phyloP scores from a whole-genome alignment of 257 asterid genomes.

The Primulina tabacum region DNA sequence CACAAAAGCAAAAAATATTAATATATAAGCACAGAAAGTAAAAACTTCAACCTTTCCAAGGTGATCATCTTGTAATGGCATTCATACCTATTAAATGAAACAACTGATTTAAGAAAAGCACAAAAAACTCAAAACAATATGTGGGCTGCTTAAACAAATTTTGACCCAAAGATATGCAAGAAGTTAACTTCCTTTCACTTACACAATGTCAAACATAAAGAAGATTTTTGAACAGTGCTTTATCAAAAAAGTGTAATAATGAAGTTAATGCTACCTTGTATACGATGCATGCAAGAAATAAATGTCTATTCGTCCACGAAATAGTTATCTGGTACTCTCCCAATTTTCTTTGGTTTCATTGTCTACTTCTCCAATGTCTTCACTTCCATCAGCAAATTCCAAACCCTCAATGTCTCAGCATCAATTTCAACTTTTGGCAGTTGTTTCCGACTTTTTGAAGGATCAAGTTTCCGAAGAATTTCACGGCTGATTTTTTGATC shows the following conservation, averaged over 20 bases:
- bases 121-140: not conserved
- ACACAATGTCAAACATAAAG: constrained; percentile 26
- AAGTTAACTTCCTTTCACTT: constrained; percentile 10
- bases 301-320: constrained; percentile 27
- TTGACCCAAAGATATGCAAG: not conserved
- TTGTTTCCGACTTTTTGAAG: constrained; percentile 13
- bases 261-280: constrained; percentile 41
- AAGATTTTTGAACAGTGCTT: not conserved
- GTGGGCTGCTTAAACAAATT: not conserved
- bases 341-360: constrained; percentile 29
- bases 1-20: not conserved
- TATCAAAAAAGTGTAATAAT: constrained; percentile 6
- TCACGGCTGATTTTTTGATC: too few species aligned
- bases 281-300: constrained; percentile 30
- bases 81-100: constrained; percentile 41
- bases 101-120: constrained; percentile 7
- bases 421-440: not conserved
- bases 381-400: constrained; percentile 34
- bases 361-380: constrained; percentile 23
- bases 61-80: constrained; percentile 52
- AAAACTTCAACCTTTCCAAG: constrained; percentile 46
- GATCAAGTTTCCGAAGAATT: too few species aligned
- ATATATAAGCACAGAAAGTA: not conserved
- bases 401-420: constrained; percentile 20
- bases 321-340: constrained; percentile 29